These are phyloP conservation scores for Hypoxylon sp. DNA, from an alignment of 2,329 filamentous ascomycete genomes.

Conservation along the genomic window DNA sequence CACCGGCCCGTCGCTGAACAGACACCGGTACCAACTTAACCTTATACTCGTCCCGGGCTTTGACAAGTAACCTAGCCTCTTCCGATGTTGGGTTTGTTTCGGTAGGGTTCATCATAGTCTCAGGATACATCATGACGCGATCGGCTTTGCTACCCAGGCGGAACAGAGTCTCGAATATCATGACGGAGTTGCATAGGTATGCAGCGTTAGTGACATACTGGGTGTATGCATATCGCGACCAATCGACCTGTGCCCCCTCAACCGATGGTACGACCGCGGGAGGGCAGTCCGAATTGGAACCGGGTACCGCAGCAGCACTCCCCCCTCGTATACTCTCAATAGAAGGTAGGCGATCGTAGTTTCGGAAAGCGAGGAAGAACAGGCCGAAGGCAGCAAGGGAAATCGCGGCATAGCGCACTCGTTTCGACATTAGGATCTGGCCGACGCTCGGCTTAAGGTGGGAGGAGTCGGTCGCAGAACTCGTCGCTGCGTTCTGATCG, in stretches of 20 bases:
- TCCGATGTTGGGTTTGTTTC: slow-evolving; percentile 49
- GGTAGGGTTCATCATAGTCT: slow-evolving; percentile 56
- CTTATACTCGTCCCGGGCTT: slow-evolving; percentile 62
- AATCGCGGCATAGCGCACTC: slow-evolving; percentile 51
- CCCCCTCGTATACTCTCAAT: slow-evolving; percentile 49
- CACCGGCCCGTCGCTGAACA: slow-evolving; percentile 57
- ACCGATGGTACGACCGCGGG: slow-evolving; percentile 46
- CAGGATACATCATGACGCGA: slow-evolving; percentile 64
- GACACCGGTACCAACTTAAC: slow-evolving; percentile 62
- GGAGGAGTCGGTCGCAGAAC: slow-evolving; percentile 44
- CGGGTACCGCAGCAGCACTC: slow-evolving; percentile 21
- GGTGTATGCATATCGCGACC: slow-evolving; percentile 64
- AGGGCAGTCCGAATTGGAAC: slow-evolving; percentile 46
- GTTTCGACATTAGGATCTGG: slow-evolving; percentile 58
- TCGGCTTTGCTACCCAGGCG: slow-evolving; percentile 61
- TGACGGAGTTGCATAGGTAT: slow-evolving; percentile 66
- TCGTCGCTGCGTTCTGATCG: slow-evolving; percentile 42
- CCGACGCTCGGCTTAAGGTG: slow-evolving; percentile 55
- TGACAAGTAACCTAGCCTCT: slow-evolving; percentile 57
- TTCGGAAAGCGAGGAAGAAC: slow-evolving; percentile 52
- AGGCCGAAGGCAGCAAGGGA: slow-evolving; percentile 48
- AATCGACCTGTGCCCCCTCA: slow-evolving; percentile 55
- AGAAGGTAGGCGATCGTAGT: slow-evolving; percentile 53
- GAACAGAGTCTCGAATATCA: slow-evolving; percentile 64
- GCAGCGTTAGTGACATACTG: slow-evolving; percentile 65